Base-by-base conservation (phyloP, 768 basidiomycete species). In the Pulveroboletus sp. region DNA sequence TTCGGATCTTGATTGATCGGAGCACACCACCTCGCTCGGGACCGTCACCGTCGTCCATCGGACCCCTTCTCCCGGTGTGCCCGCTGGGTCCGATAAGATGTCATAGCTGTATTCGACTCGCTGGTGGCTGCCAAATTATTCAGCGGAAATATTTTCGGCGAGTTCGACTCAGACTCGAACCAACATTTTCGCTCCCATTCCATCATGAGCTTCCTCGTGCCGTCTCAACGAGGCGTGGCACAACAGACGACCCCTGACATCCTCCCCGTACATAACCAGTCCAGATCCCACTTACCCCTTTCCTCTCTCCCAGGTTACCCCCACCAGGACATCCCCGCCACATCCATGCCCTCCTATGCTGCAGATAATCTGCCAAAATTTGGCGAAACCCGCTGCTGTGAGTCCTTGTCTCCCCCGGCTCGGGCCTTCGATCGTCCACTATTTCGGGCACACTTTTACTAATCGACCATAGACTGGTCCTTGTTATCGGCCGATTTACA, bases 331-430 rank as follows among this genome's bases (percentile, higher is more conserved):
- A 59, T 68, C 53, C 59, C 71, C 45, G 53, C 61, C 47, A 60
- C 58, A 10, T 52, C 57, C 55, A 62, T 67, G 49, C 51, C 63
- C 41, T 44, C 56, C 46, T 58, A 59, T 30, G 30, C 68, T 11
- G 32, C 63, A 29, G 62, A 60, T 50, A 27, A 58, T 36, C 63
- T 79, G 29, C 85, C 83, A 53, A 81, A 79, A 67, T 63, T 83
- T 52, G 85, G 83, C 54, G 77, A 86, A 62, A 85, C 83, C 54
- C 82, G 86, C 61, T 89, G 87, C 63, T 89, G 87, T 89, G 61
- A 70, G 86, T 80, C 50, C 24, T 50, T 51, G 43, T 56, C 43
- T 45, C 46, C 37, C 49, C 29, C 46, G 31, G 42, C 44, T 53
- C 59, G 51, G 46, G 40, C 56, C 45, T 47, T 53, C 64, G 61